Evolutionary conservation across 352 stramenopile species (phyloP).

Genomic region (Phytophthora chlamydospora): DNA sequence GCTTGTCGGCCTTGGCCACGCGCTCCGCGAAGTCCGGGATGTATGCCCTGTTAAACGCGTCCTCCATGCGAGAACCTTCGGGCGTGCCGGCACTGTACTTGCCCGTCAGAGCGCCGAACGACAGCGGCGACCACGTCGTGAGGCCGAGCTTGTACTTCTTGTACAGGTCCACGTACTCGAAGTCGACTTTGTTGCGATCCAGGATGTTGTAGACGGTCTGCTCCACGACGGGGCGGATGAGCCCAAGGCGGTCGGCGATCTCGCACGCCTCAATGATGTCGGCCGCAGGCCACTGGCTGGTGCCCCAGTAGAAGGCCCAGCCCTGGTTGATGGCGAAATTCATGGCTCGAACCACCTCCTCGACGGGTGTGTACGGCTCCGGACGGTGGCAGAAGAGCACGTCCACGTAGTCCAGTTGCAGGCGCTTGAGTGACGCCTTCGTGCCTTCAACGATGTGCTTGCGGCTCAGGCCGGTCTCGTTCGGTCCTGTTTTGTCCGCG

Average conservation of each 20-base stretch:
- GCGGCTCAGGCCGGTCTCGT: conserved; percentile 30
- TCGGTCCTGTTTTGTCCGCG: conserved; percentile 13
- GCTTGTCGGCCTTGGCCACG: conserved; percentile 36
- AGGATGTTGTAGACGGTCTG: conserved; percentile 68
- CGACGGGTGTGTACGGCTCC: conserved; percentile 37
- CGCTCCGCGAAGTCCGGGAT: conserved; percentile 24
- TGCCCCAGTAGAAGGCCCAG: too few species aligned
- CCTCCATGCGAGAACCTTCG: conserved; percentile 51
- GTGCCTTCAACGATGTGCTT: conserved; percentile 40
- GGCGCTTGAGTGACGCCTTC: conserved; percentile 14
- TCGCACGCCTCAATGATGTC: conserved; percentile 58
- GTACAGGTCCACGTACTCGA: conserved; percentile 58
- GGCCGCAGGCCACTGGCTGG: conserved; percentile 50
- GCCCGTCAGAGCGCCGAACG: conserved; percentile 62
- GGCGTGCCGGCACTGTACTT: conserved; percentile 72
- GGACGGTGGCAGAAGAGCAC: conserved; percentile 40
- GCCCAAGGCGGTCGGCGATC: conserved; percentile 35
- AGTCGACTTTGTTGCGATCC: conserved; percentile 57
- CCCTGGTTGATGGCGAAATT: too few species aligned
- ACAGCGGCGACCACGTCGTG: conserved; percentile 70
- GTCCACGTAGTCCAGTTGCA: conserved; percentile 42
- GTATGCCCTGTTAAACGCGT: conserved; percentile 41
- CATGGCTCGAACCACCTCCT: too few species aligned
- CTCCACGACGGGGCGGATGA: conserved; percentile 44
- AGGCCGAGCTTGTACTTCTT: conserved; percentile 59